A percentile compares a stretch with the other conserved stretches of the same genome.
phyloP scores from a whole-genome alignment of 441 rosid genomes.

The Jatropha multifida region DNA sequence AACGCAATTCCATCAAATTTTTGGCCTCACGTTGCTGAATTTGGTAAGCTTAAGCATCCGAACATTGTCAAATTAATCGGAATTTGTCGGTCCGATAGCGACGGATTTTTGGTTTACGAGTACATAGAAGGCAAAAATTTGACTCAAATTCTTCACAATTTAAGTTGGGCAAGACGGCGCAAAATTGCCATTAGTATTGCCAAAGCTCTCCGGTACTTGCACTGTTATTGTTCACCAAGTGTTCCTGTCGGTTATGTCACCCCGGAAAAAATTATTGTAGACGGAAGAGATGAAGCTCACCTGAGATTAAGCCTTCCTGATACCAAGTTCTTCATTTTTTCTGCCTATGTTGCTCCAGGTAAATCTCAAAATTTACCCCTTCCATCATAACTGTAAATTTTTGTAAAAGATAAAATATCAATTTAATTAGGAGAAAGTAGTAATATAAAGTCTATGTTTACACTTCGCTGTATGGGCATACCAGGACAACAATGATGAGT shows the following conservation, averaged over 20 bases:
- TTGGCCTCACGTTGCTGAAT: conserved; percentile 33
- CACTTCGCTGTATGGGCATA: neutral
- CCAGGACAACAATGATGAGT: neutral
- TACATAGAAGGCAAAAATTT: conserved; percentile 52
- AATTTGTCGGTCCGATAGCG: conserved; percentile 49
- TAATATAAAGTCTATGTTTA: neutral
- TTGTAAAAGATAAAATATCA: too few species aligned
- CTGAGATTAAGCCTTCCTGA: conserved; percentile 46
- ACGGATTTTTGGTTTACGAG: conserved; percentile 51
- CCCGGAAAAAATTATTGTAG: conserved; percentile 51
- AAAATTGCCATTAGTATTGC: conserved; percentile 60
- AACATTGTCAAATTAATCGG: conserved; percentile 62
- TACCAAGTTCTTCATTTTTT: conserved; percentile 35
- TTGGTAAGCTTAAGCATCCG: conserved; percentile 50
- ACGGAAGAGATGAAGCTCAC: conserved; percentile 48
- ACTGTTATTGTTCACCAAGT: conserved; percentile 37
- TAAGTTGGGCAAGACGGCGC: conserved; percentile 62
- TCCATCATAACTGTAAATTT: too few species aligned
- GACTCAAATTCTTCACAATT: conserved; percentile 40
- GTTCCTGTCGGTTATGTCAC: conserved; percentile 45
- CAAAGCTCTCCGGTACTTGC: conserved; percentile 61
- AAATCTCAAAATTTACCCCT: conserved; percentile 4
- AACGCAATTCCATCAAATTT: conserved; percentile 30
- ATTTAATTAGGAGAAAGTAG: neutral
- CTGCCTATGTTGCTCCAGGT: conserved; percentile 70